Evolutionary conservation across 768 basidiomycete genomes (phyloP).

Genomic region (Trametes meyenii): DNA sequence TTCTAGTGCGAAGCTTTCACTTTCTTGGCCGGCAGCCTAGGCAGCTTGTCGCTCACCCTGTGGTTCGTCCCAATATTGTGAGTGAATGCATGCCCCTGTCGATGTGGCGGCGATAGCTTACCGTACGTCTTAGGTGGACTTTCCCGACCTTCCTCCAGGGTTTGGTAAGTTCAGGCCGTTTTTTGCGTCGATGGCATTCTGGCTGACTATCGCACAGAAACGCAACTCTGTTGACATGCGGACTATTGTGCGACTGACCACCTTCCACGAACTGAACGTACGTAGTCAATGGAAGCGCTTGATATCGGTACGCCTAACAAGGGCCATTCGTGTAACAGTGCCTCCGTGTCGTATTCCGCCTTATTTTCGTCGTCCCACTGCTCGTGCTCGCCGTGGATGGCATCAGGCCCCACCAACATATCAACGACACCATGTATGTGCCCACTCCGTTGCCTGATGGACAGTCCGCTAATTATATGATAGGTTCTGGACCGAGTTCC

Average conservation of each 20-base stretch:
- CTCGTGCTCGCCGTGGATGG: conserved; percentile 73
- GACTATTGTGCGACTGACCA: conserved; percentile 73
- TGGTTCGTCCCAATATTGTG: conserved; percentile 76
- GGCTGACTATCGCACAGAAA: conserved; percentile 43
- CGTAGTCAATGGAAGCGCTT: conserved; percentile 29
- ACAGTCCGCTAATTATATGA: not conserved
- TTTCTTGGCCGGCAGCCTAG: conserved; percentile 69
- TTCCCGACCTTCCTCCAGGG: conserved; percentile 68
- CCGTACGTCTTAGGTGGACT: conserved; percentile 46
- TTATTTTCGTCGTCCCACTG: conserved; percentile 67
- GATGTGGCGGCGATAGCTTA: conserved; percentile 13
- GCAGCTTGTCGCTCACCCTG: conserved; percentile 68
- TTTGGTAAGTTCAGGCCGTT: conserved; percentile 47
- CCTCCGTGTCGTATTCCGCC: conserved; percentile 73
- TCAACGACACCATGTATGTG: conserved; percentile 62
- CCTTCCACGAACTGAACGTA: conserved; percentile 84
- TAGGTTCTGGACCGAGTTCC: conserved; percentile 51
- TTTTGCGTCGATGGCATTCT: not conserved
- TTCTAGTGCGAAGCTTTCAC: conserved; percentile 70
- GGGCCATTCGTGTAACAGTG: conserved; percentile 42
- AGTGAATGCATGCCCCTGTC: conserved; percentile 27
- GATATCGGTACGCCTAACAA: not conserved
- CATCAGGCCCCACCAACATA: conserved; percentile 55
- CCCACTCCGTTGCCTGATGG: not conserved
- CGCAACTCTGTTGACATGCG: conserved; percentile 61